phyloP scores from a whole-genome alignment of 2,329 filamentous ascomycete genomes.

The Trichothecium roseum region DNA sequence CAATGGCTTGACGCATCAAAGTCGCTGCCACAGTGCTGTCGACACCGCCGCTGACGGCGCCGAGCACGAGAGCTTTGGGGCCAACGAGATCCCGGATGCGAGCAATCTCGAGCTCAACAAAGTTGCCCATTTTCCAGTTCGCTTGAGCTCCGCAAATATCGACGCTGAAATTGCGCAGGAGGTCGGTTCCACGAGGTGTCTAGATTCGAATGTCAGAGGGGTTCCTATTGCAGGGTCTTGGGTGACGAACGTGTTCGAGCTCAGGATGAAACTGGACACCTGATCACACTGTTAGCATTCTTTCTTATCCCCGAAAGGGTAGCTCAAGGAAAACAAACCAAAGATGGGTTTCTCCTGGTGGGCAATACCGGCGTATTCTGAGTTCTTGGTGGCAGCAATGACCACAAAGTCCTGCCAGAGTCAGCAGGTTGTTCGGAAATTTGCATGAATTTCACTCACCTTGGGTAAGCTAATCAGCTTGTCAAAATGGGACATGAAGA shows the following conservation, averaged over 20 bases:
- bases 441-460: background rate
- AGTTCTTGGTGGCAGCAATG: constrained; percentile 67
- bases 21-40: constrained; percentile 82
- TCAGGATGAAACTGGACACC: constrained; percentile 87
- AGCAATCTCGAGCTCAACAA: constrained; percentile 68
- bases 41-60: constrained; percentile 59
- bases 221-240: background rate
- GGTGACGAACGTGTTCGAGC: constrained; percentile 28
- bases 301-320: background rate
- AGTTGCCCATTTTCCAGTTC: constrained; percentile 81
- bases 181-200: constrained; percentile 19
- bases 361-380: constrained; percentile 70
- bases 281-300: constrained; percentile 5
- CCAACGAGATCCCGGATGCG: constrained; percentile 78
- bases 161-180: constrained; percentile 77
- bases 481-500: constrained; percentile 75
- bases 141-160: constrained; percentile 67
- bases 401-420: constrained; percentile 46
- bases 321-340: constrained; percentile 24
- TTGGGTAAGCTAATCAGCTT: constrained; percentile 68
- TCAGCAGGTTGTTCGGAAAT: too few relatives aligned
- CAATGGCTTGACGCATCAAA: constrained; percentile 78
- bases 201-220: background rate
- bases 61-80: constrained; percentile 67
- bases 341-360: constrained; percentile 62